Evolutionary conservation across 2,329 filamentous ascomycete genomes (phyloP), one percentile per base, ranked within the genome.

Genomic region (Juglanconis oblonga): DNA sequence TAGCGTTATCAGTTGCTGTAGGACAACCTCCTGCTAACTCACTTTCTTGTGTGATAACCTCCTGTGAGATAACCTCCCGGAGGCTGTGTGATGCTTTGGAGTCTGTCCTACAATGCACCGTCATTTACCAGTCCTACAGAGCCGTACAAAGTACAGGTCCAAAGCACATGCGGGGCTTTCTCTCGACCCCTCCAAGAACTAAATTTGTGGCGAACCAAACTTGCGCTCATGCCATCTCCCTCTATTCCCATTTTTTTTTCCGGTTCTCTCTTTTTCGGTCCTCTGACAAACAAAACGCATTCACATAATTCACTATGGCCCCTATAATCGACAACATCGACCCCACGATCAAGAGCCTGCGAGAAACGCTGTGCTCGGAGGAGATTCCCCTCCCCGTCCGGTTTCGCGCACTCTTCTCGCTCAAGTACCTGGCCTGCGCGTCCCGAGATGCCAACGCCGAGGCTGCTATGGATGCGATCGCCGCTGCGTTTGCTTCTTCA

Each of bases 371-470:
- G 62, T 88, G 84, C 68, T 89, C 90, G 52, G 95, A 98, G 78
- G 77, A 83, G 13, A 89, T 90, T 64, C 87, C 93, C 50, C 89
- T 99, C 57, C 89, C 93, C 44, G 83, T 91, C 65, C 92, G 95
- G 65, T 99, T 98, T 78, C 92, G 95, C 69, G 94, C 95, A 48
- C 90, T 99, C 68, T 99, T 99, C 80, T 97, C 94, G 17, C 87
- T 99, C 62, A 99, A 99, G 79, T 91, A 98, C 74, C 80, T 98
- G 62, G 94, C 95, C 52, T 87, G 85, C 61, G 84, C 87, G 65
- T 74, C 78, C 17, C 77, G 87, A 7, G 86, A 87, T 47, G 84
- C 89, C 17, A 86, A 88, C 66, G 72, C 76, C 36, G 75, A 79
- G 36, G 79, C 79, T 9, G 85, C 86, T 53, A 85, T 89, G 67